Base-by-base conservation (phyloP, 2,329 filamentous ascomycete genomes). In the Tolypocladium amazonense region DNA sequence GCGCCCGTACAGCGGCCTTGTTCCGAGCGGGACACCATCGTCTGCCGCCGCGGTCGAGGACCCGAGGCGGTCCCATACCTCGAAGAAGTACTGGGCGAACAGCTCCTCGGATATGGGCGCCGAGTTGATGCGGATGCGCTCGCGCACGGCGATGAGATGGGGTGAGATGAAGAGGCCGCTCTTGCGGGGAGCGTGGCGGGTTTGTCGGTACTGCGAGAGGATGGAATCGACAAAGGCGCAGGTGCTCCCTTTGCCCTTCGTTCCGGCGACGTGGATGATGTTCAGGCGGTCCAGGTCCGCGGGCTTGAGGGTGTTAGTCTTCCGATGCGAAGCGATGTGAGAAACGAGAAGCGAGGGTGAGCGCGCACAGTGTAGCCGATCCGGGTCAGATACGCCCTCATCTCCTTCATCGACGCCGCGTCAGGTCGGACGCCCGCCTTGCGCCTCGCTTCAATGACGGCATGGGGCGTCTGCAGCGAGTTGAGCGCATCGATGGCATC, bases 401-500 rank as follows among this genome's bases (percentile, higher is more conserved):
- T 95, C 72, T 96, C 89, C 3, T 84, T 83, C 56, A 94, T 85
- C 11, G 89, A 78, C 59, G 80, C 79, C 61, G 84, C 79, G 73
- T 94, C 89, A 68, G 89, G 85, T 35, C 80, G 82, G 63, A 86
- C 77, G 25, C 90, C 89, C 23, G 88, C 88, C 71, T 89, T 89
- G 59, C 86, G 82, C 57, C 94, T 86, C 57, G 88, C 86, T 70
- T 96, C 86, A 23, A 97, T 83, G 57, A 91, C 82, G 56, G 88
- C 84, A 70, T 88, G 93, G 58, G 96, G 95, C 50, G 89, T 91
- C 73, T 99, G 94, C 57, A 97, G 85, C 53, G 90, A 88, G 74
- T 97, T 97, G 69, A 97, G 83, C 45, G 89, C 85, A 65, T 86
- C 79, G 63, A 97, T 86, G 56, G 93, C 94, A 72, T 94, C 91